Evolutionary conservation across 2,329 filamentous ascomycete genomes (phyloP).

Genomic region (Sporothrix euskadiensis): DNA sequence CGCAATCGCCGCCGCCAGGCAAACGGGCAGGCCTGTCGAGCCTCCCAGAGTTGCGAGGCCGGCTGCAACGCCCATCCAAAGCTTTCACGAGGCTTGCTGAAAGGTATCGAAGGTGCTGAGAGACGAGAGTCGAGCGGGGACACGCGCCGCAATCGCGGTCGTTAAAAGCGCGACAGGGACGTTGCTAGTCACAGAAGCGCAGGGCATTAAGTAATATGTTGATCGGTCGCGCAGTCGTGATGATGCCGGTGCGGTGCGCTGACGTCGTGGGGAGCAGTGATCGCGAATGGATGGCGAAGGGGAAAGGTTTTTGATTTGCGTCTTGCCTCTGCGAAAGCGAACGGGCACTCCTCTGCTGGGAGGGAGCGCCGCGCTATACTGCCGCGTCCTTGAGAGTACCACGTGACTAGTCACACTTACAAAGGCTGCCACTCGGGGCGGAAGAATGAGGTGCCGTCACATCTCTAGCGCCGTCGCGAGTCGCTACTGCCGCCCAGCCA

Average conservation of each 20-base stretch:
- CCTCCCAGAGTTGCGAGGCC: slow-evolving; percentile 38
- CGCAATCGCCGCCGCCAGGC: slow-evolving; percentile 33
- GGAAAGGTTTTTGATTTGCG: not conserved
- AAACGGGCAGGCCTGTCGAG: slow-evolving; percentile 54
- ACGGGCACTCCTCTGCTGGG: slow-evolving; percentile 1
- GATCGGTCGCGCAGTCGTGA: not conserved
- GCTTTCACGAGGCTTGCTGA: slow-evolving; percentile 2
- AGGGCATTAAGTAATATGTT: not conserved
- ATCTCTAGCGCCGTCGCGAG: not conserved
- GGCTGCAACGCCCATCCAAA: slow-evolving; percentile 29
- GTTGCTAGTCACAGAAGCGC: not conserved
- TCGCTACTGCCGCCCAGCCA: not conserved
- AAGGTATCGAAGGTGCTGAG: not conserved
- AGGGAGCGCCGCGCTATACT: slow-evolving; percentile 14
- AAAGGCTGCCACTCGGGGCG: not conserved
- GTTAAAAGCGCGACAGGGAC: not conserved
- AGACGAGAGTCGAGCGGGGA: not conserved
- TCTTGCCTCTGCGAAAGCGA: slow-evolving; percentile 20
- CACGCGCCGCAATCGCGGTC: slow-evolving; percentile 19
- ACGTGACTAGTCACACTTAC: slow-evolving; percentile 15
- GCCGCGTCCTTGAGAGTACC: not conserved
- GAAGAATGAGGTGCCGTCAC: slow-evolving; percentile 19
- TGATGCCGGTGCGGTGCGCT: slow-evolving; percentile 1
- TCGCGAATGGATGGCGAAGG: slow-evolving; percentile 12
- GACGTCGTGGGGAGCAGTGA: not conserved